phyloP scores from a whole-genome alignment of 177 flowering plant genomes.

The Vitis hybrid region DNA sequence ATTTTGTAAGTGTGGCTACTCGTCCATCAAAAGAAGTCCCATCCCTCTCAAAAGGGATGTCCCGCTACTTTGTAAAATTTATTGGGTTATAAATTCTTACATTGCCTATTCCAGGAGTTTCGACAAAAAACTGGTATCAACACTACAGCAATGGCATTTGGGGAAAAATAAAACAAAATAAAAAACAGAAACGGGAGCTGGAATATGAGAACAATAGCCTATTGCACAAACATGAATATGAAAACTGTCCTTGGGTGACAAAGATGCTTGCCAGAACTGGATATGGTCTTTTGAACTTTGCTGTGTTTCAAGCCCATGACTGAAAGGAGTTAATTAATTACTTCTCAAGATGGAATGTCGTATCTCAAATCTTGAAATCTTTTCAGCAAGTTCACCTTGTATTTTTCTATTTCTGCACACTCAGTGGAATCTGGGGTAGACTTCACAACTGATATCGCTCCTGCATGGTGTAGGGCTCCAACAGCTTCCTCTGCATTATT shows the following conservation, averaged over 20 bases:
- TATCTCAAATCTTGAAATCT: constrained; percentile 55
- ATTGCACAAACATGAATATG: no score
- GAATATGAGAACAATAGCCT: no score
- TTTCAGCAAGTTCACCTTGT: constrained; percentile 54
- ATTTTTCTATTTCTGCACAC: constrained; percentile 44
- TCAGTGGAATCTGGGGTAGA: constrained; percentile 53
- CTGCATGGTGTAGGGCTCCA: constrained; percentile 54
- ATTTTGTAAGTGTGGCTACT: no score
- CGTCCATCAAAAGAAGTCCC: no score
- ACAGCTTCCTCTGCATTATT: constrained; percentile 58
- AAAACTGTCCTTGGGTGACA: background rate
- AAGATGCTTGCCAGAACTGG: background rate
- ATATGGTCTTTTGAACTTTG: background rate
- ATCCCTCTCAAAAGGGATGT: no score
- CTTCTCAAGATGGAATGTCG: constrained; percentile 23
- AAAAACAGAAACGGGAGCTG: no score
- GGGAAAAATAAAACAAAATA: no score
- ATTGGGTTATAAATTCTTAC: no score
- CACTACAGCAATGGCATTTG: no score
- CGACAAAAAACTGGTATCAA: background rate
- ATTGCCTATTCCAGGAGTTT: no score
- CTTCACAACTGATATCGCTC: constrained; percentile 54
- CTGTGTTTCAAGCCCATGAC: background rate
- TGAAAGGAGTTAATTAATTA: background rate
- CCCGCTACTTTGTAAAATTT: no score